A percentile compares a stretch with the other conserved stretches of the same genome.
phyloP scores from a whole-genome alignment of 2,329 filamentous ascomycete genomes.

The Neospermospora avenae region DNA sequence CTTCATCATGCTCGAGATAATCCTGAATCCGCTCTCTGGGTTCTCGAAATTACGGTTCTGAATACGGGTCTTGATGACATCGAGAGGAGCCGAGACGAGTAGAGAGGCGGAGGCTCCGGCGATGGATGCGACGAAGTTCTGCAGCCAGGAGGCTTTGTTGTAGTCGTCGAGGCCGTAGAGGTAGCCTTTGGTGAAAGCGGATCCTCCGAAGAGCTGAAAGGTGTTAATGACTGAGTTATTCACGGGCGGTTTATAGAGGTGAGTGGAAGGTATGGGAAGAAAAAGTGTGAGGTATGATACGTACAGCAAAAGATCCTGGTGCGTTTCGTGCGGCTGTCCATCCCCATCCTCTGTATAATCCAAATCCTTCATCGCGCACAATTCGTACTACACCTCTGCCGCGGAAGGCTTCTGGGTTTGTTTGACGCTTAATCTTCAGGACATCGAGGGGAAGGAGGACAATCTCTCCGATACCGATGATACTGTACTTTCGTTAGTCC shows the following conservation, averaged over 20 bases:
- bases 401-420: slow-evolving; percentile 96
- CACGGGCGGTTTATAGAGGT: background rate
- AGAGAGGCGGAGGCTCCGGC: slow-evolving; percentile 94
- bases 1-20: slow-evolving; percentile 88
- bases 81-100: slow-evolving; percentile 89
- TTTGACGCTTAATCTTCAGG: slow-evolving; percentile 99
- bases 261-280: background rate
- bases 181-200: slow-evolving; percentile 96
- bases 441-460: slow-evolving; percentile 93
- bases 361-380: slow-evolving; percentile 89
- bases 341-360: slow-evolving; percentile 91
- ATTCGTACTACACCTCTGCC: slow-evolving; percentile 89
- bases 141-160: slow-evolving; percentile 88
- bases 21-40: slow-evolving; percentile 89
- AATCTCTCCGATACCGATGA: slow-evolving; percentile 97
- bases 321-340: slow-evolving; percentile 98
- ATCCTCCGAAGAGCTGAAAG: slow-evolving; percentile 85
- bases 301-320: slow-evolving; percentile 90
- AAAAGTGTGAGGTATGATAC: slow-evolving; percentile 36
- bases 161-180: slow-evolving; percentile 87
- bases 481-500: slow-evolving; percentile 43
- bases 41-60: slow-evolving; percentile 99
- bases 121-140: slow-evolving; percentile 97
- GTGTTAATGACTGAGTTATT: slow-evolving; percentile 11
- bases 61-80: slow-evolving; percentile 97